A percentile compares a stretch with the other conserved stretches of the same genome.
Conservation (phyloP, 345 rosid species). For the Abelmoschus esculentus region DNA sequence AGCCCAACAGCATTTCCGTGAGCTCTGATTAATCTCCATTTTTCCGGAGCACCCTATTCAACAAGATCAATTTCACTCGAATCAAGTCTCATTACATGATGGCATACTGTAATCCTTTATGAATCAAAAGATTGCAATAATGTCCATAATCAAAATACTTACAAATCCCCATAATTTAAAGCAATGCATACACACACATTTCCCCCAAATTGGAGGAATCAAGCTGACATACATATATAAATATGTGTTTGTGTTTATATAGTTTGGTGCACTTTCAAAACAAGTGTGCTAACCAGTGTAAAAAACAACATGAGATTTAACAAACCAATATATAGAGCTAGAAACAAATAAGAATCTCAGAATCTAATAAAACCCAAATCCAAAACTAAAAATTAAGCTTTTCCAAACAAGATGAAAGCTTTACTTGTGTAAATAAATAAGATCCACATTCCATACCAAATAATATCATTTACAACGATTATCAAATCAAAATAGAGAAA, state of each 20-base stretch:
- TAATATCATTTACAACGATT: background rate
- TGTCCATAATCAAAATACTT: background rate
- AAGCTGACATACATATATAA: background rate
- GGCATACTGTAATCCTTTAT: background rate
- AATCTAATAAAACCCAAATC: background rate
- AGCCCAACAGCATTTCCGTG: conserved; percentile 93
- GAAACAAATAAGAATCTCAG: background rate
- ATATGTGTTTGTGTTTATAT: no score
- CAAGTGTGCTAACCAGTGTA: no score
- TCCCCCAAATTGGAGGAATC: background rate
- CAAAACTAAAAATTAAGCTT: background rate
- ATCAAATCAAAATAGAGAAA: background rate
- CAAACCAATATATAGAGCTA: background rate
- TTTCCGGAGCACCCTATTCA: conserved; percentile 61
- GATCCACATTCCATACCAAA: background rate
- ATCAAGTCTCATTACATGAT: background rate
- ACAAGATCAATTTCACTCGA: background rate
- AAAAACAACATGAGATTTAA: no score
- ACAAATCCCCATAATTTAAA: background rate
- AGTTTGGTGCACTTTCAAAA: no score
- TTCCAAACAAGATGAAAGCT: background rate
- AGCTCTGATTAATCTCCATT: conserved; percentile 84
- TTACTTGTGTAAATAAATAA: background rate
- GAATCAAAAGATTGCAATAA: background rate
- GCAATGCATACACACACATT: background rate